Evolutionary conservation across 345 rosid genomes (phyloP).

Genomic region (Salix exigua): DNA sequence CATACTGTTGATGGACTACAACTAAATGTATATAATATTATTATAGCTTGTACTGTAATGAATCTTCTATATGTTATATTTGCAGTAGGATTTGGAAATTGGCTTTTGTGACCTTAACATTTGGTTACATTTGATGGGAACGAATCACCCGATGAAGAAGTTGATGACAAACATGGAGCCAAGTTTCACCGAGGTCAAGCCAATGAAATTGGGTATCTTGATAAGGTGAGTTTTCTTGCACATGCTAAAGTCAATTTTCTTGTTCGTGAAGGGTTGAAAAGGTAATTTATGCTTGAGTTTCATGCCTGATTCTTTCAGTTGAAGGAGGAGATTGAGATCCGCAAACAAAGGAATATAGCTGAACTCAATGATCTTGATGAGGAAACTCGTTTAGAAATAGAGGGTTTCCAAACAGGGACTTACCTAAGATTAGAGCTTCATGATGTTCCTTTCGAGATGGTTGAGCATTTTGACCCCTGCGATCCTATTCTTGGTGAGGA

Average conservation of each 20-base stretch:
- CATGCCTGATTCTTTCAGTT: constrained; percentile 46
- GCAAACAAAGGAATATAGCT: constrained; percentile 69
- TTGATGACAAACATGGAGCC: constrained; percentile 40
- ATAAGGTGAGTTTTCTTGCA: constrained; percentile 48
- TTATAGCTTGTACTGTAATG: too few species aligned
- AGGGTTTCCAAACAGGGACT: constrained; percentile 79
- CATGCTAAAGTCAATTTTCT: neutral
- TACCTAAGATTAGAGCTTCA: constrained; percentile 86
- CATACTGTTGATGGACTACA: too few species aligned
- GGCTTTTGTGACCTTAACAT: constrained; percentile 48
- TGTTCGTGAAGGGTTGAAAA: neutral
- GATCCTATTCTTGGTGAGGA: constrained; percentile 84
- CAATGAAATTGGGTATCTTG: constrained; percentile 59
- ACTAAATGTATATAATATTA: too few species aligned
- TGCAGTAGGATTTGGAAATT: neutral
- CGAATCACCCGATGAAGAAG: constrained; percentile 57
- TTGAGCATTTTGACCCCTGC: constrained; percentile 74
- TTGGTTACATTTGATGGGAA: constrained; percentile 53
- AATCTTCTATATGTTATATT: neutral
- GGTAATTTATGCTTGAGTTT: constrained; percentile 21
- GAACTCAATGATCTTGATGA: constrained; percentile 82
- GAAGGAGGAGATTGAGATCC: constrained; percentile 80
- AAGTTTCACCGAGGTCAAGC: constrained; percentile 48
- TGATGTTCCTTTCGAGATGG: constrained; percentile 92
- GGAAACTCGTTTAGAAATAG: constrained; percentile 68